Percentiles rank a stretch among this genome's conserved stretches.
Conservation (phyloP, 768 basidiomycete species). For the Filobasidium wieringae region DNA sequence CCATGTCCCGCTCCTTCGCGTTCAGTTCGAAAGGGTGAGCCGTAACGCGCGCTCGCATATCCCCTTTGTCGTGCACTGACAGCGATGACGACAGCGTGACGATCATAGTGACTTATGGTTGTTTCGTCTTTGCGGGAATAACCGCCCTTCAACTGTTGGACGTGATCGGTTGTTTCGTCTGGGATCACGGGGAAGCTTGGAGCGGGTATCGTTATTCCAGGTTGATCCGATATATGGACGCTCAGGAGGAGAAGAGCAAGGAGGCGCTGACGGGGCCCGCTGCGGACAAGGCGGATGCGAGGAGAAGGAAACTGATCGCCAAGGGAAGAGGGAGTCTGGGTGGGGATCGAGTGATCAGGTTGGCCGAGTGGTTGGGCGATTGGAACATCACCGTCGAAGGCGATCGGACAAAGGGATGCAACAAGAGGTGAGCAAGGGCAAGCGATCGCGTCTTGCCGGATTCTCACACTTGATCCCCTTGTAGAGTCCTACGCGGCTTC, state of each 20-base stretch:
- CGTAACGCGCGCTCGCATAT: not conserved
- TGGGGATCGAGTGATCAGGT: too few species aligned
- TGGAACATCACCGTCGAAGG: not conserved
- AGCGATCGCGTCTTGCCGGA: not conserved
- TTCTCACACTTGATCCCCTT: not conserved
- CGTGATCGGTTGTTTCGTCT: not conserved
- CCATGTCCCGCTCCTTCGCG: constrained; percentile 2
- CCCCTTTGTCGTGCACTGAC: not conserved
- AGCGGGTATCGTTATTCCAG: not conserved
- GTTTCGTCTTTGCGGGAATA: not conserved
- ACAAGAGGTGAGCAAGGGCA: not conserved
- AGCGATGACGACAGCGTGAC: not conserved
- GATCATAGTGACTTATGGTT: not conserved
- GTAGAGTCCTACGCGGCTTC: not conserved
- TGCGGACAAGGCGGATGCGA: not conserved
- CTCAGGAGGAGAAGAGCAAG: not conserved
- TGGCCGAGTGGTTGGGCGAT: not conserved
- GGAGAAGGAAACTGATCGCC: not conserved
- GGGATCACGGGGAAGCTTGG: not conserved
- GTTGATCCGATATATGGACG: not conserved
- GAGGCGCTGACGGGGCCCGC: not conserved
- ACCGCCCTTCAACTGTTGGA: not conserved
- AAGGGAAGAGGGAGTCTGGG: not conserved
- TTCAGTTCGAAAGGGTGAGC: constrained; percentile 6
- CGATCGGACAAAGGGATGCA: not conserved